Evolutionary conservation across 2,329 filamentous ascomycete genomes (phyloP), one percentile per base, ranked within the genome.

Genomic region (Aureobasidium sp.): DNA sequence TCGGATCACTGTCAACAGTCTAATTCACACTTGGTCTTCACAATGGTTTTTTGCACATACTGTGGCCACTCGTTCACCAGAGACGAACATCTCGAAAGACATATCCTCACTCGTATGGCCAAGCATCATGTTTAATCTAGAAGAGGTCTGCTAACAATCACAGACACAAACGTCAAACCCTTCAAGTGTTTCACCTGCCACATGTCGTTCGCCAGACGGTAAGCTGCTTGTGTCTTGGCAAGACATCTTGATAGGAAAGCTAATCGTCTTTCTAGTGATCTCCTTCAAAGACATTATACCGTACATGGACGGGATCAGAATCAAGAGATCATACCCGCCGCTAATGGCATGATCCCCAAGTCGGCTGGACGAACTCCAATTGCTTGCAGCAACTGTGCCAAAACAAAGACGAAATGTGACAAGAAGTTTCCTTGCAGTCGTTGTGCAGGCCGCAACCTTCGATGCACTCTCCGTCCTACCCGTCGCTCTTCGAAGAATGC

Each of bases 131-230:
- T 41, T 11, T 7, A 16, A 3, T 19, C 11, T 14, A 21, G n/a
- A 37, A n/a, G 7, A 37, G 5, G 21, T 27, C 17, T 24, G 21
- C 29, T 51, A 16, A 51, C 21, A 6, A 32, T 35, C 12, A 14
- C 59, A 76, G 74, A 77, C 58, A 77, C 74, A 52, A 76, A 77
- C 61, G 73, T 77, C n/a, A 77, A 77, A 64, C 74, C 74, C 2
- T 77, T 75, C 69, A 77, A 76, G 65, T 77, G 74, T 63, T 75
- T 74, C 56, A 76, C 72, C 30, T 77, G 74, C 60, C 74, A 77
- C 56, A 77, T 77, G 74, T 76, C 74, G 55, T 77, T 77, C 60
- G 74, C 74, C 58, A 66, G 74, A 58, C 69, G 74, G 74, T 77
- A 62, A 54, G 72, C 29, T 37, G 45, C 56, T 25, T 53, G 52